Percentiles rank a stretch among this genome's conserved stretches.
These are phyloP conservation scores for Asterochloris sp. DNA, from an alignment of 139 green algal species.

Conservation along the genomic window DNA sequence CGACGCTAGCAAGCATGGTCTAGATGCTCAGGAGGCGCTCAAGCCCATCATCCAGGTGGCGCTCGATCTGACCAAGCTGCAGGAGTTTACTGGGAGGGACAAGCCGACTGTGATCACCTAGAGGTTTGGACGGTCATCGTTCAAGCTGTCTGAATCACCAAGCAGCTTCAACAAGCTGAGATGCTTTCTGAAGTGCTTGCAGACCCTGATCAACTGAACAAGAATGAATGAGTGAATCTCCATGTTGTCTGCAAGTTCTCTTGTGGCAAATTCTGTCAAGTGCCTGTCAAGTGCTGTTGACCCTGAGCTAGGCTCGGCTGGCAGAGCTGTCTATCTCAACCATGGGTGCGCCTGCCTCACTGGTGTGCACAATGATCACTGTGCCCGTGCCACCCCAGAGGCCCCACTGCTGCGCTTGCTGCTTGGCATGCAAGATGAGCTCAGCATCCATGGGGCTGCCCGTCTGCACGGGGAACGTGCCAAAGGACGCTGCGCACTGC, in stretches of 20 bases:
- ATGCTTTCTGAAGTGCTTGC: no score
- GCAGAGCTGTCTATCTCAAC: conserved; percentile 1
- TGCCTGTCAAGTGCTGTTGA: no score
- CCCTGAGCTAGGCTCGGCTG: no score
- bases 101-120: conserved; percentile 99
- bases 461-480: no score
- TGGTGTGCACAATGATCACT: not conserved
- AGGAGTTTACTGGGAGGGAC: conserved; percentile 91
- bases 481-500: conserved; percentile 3
- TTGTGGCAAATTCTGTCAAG: no score
- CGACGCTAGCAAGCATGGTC: conserved; percentile 68
- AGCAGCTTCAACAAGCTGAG: not conserved
- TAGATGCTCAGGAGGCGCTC: conserved; percentile 82
- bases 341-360: not conserved
- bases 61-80: conserved; percentile 80
- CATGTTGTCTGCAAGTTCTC: no score
- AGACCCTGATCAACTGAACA: no score
- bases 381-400: conserved; percentile 6
- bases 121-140: not conserved
- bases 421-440: no score
- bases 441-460: no score
- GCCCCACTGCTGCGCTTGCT: not conserved
- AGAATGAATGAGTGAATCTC: no score
- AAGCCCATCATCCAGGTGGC: conserved; percentile 73
- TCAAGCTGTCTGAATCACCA: not conserved